Evolutionary conservation across 345 rosid genomes (phyloP).

Genomic region (Murraya koenigii): DNA sequence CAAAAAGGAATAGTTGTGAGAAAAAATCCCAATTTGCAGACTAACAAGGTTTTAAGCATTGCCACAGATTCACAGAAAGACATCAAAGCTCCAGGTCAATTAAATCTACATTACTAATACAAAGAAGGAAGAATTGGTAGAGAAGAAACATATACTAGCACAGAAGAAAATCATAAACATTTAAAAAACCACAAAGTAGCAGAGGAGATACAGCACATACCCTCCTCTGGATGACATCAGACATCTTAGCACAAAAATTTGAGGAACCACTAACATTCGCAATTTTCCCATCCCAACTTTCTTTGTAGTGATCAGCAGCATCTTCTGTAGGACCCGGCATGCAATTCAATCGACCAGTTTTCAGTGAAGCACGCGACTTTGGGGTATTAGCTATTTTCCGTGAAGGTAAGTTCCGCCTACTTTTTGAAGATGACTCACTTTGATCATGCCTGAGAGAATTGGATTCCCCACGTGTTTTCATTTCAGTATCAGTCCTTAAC

Average conservation of each 20-base stretch:
- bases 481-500: constrained; percentile 53
- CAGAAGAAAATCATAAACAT: not conserved
- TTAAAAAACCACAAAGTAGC: not conserved
- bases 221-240: constrained; percentile 81
- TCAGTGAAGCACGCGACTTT: constrained; percentile 63
- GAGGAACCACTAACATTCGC: constrained; percentile 51
- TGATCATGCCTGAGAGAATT: constrained; percentile 61
- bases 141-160: not conserved
- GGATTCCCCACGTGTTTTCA: constrained; percentile 33
- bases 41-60: not conserved
- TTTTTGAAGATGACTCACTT: constrained; percentile 61
- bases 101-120: not conserved
- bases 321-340: constrained; percentile 53
- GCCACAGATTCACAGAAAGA: not conserved
- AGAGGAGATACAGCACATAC: constrained; percentile 39
- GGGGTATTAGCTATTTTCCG: constrained; percentile 67
- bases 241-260: constrained; percentile 56
- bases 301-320: constrained; percentile 52
- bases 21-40: not conserved
- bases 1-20: not conserved
- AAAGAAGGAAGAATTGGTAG: not conserved
- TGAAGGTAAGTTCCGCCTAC: constrained; percentile 54
- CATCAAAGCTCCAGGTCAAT: not conserved
- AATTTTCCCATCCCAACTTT: constrained; percentile 60
- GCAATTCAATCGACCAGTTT: constrained; percentile 62